phyloP scores from a whole-genome alignment of 2,329 filamentous ascomycete genomes.

The Ceratocystis papillata region DNA sequence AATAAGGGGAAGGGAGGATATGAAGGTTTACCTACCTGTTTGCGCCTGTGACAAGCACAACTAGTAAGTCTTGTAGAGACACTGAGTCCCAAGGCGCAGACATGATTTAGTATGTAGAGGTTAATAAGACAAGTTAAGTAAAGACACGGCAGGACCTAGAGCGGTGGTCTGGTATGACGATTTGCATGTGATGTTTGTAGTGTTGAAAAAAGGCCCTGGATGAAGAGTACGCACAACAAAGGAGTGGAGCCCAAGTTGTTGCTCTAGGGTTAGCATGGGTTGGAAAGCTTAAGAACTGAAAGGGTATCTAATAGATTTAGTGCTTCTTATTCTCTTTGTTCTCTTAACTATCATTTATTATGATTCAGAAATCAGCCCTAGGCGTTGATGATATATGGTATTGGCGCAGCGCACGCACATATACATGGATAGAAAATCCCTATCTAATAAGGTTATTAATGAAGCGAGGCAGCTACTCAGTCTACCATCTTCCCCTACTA shows the following conservation, averaged over 20 bases:
- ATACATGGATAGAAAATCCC: too few species aligned
- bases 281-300: background rate
- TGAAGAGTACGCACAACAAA: background rate
- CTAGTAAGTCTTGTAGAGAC: conserved; percentile 18
- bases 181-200: conserved; percentile 1
- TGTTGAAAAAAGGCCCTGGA: background rate
- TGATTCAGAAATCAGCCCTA: too few species aligned
- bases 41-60: conserved; percentile 22
- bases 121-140: background rate
- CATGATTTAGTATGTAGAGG: background rate
- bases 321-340: too few species aligned
- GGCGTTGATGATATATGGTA: too few species aligned
- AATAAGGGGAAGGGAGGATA: background rate
- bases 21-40: conserved; percentile 16
- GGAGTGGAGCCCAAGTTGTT: background rate
- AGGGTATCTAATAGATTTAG: too few species aligned
- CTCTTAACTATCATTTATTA: too few species aligned
- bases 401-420: too few species aligned
- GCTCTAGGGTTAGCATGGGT: background rate
- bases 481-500: too few species aligned
- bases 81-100: conserved; percentile 20
- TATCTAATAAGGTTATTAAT: too few species aligned
- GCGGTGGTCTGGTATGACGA: background rate
- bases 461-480: too few species aligned
- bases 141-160: background rate